These are phyloP conservation scores for Apiospora rasikravindrae DNA, from an alignment of 2,329 filamentous ascomycete species.

Conservation along the genomic window DNA sequence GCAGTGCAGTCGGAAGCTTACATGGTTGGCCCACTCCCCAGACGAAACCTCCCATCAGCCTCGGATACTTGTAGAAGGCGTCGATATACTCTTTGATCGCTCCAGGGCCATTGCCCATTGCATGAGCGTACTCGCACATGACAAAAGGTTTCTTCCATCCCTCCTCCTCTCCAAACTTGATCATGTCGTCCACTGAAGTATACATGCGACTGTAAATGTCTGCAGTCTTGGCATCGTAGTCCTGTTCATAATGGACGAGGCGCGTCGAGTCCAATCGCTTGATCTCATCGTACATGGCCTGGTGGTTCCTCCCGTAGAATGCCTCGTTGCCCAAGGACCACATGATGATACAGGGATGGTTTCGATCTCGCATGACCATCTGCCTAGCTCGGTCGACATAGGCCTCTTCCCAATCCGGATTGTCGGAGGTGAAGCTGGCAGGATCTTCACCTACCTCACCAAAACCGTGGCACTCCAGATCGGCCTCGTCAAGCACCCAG, in stretches of 20 bases:
- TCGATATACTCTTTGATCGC: constrained; percentile 71
- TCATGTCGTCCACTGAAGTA: constrained; percentile 52
- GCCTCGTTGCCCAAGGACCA: constrained; percentile 77
- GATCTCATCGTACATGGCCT: constrained; percentile 70
- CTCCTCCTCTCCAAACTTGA: constrained; percentile 45
- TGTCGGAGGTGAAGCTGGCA: constrained; percentile 62
- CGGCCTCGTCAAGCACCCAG: constrained; percentile 65
- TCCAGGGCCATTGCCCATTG: constrained; percentile 77
- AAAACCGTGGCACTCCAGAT: constrained; percentile 61
- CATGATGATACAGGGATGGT: constrained; percentile 69
- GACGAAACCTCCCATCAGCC: constrained; percentile 68
- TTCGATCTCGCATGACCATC: constrained; percentile 63
- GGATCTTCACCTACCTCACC: constrained; percentile 46
- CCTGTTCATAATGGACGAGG: constrained; percentile 70
- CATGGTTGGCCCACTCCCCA: constrained; percentile 71
- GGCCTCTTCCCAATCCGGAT: constrained; percentile 64
- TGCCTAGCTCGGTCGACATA: constrained; percentile 72
- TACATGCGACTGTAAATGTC: constrained; percentile 75
- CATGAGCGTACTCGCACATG: constrained; percentile 60
- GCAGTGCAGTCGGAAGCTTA: constrained; percentile 31
- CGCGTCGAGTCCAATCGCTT: constrained; percentile 61
- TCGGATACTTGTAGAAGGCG: constrained; percentile 63
- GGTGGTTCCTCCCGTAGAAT: constrained; percentile 72
- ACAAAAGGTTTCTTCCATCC: constrained; percentile 62
- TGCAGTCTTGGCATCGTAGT: constrained; percentile 59